phyloP scores from a whole-genome alignment of 306 rosid genomes.

The Sicyos baderoa region DNA sequence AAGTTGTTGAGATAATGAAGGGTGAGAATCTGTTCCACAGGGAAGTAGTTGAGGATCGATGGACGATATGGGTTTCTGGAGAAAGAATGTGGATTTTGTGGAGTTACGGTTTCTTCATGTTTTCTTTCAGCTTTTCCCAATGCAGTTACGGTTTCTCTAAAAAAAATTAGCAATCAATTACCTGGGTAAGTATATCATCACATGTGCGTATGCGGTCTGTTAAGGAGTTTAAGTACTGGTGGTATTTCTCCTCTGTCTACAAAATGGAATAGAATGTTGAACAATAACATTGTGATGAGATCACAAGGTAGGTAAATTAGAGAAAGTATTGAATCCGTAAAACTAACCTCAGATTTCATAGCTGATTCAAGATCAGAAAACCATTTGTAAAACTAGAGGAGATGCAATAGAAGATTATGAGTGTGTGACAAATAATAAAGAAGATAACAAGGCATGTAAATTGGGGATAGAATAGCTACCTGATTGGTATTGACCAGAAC shows the following conservation, averaged over 20 bases:
- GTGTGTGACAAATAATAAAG: neutral
- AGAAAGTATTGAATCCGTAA: slow-evolving; percentile 8
- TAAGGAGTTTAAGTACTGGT: slow-evolving; percentile 70
- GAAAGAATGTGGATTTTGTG: too few species aligned
- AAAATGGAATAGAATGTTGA: slow-evolving; percentile 18
- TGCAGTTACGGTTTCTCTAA: neutral
- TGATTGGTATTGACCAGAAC: slow-evolving; percentile 85
- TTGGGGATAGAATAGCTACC: too few species aligned
- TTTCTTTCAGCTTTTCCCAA: neutral
- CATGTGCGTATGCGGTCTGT: slow-evolving; percentile 88
- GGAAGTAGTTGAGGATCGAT: too few species aligned
- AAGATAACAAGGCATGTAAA: neutral
- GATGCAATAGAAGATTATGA: neutral
- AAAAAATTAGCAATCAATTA: slow-evolving; percentile 1
- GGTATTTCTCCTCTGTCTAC: slow-evolving; percentile 96
- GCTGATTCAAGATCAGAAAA: slow-evolving; percentile 92
- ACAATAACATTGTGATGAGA: slow-evolving; percentile 15
- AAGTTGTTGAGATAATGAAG: too few species aligned
- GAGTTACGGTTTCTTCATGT: too few species aligned
- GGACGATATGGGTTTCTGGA: too few species aligned
- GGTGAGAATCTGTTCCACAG: too few species aligned
- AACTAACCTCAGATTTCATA: slow-evolving; percentile 93
- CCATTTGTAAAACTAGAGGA: slow-evolving; percentile 86
- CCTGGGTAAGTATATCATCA: slow-evolving; percentile 81
- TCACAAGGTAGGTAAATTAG: neutral